These are phyloP conservation scores for Diplodia mutila DNA, from an alignment of 2,329 filamentous ascomycete species.

Conservation along the genomic window DNA sequence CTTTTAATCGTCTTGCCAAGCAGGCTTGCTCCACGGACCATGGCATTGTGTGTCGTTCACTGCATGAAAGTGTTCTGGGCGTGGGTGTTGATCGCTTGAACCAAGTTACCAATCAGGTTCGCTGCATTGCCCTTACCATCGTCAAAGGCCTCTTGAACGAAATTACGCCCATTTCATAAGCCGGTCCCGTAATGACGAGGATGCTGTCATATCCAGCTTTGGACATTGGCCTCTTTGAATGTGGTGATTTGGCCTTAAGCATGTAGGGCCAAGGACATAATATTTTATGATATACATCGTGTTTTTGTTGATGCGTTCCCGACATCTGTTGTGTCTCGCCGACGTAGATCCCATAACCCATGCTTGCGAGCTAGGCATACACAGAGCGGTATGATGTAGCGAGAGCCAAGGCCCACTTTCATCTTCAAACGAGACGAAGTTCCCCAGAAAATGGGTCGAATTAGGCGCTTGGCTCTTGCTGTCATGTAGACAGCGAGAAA, in stretches of 20 bases:
- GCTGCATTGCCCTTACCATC: too few species aligned
- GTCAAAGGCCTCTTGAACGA: too few species aligned
- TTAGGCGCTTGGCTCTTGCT: background rate
- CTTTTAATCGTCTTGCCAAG: too few species aligned
- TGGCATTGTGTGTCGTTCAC: too few species aligned
- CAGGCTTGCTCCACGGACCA: too few species aligned
- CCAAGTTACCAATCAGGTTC: too few species aligned
- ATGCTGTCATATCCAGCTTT: too few species aligned
- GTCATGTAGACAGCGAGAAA: background rate
- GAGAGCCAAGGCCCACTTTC: background rate
- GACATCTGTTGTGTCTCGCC: slow-evolving; percentile 15
- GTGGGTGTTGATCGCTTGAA: too few species aligned
- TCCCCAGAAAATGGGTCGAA: background rate
- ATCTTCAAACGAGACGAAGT: background rate
- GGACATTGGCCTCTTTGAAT: too few species aligned
- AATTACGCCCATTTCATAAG: too few species aligned
- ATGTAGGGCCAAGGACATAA: background rate
- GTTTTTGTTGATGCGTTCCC: slow-evolving; percentile 16
- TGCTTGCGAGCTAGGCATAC: background rate
- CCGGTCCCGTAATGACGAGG: too few species aligned
- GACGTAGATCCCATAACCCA: slow-evolving; percentile 1
- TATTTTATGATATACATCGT: background rate
- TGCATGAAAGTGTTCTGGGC: too few species aligned
- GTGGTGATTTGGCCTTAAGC: background rate
- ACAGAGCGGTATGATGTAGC: background rate